These are phyloP conservation scores for Potentilla sterilis DNA, from an alignment of 306 rosid species.

Conservation along the genomic window DNA sequence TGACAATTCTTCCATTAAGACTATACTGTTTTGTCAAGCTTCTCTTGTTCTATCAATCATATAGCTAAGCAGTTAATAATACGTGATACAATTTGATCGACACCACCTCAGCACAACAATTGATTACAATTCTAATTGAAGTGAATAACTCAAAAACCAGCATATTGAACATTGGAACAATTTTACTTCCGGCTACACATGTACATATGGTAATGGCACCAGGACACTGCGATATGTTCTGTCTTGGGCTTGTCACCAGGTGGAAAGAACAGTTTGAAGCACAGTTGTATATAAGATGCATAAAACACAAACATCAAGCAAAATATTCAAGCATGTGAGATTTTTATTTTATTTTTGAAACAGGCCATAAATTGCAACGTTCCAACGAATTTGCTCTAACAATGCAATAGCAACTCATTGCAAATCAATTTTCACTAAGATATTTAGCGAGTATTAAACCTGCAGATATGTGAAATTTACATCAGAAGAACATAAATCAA, in stretches of 20 bases:
- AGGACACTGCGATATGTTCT: not conserved
- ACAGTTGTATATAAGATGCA: not conserved
- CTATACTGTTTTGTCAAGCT: not conserved
- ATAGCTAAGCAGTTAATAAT: not conserved
- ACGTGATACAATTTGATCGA: not conserved
- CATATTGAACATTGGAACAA: not conserved
- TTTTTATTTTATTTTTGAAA: too few species aligned
- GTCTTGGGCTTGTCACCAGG: not conserved
- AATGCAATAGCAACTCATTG: not conserved
- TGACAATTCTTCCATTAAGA: not conserved
- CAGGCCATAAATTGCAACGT: not conserved
- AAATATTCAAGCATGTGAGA: not conserved
- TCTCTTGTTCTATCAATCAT: not conserved
- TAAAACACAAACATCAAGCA: not conserved
- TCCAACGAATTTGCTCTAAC: not conserved
- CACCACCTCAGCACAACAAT: not conserved
- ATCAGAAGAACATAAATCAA: slow-evolving; percentile 5
- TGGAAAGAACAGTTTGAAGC: not conserved
- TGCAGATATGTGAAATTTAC: not conserved
- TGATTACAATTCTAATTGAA: not conserved
- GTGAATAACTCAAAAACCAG: not conserved
- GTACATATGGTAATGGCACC: not conserved
- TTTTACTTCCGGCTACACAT: not conserved
- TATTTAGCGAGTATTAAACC: not conserved
- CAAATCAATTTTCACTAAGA: not conserved